Evolutionary conservation across 164 flowering plant genomes (phyloP).

Genomic region (Vitis cinerea): DNA sequence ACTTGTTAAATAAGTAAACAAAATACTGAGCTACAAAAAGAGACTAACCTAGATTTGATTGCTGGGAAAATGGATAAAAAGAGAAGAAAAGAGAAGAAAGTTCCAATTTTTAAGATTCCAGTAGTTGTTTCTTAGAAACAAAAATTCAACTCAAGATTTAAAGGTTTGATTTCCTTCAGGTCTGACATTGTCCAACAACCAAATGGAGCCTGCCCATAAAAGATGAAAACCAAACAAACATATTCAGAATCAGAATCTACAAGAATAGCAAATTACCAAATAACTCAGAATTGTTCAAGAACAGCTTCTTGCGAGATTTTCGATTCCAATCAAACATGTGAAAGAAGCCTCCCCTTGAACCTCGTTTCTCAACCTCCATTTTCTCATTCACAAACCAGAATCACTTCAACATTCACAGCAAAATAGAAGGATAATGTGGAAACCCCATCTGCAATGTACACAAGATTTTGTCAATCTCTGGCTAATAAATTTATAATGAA

Average conservation of each 20-base stretch:
- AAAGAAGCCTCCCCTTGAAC: conserved; percentile 59
- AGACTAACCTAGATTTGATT: too few species aligned
- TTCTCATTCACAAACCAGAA: conserved; percentile 8
- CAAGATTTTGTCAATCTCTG: too few species aligned
- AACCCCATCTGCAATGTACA: too few species aligned
- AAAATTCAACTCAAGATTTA: too few species aligned
- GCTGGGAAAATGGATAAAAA: neutral
- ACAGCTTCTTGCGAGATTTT: conserved; percentile 65
- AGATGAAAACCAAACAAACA: too few species aligned
- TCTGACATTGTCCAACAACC: too few species aligned
- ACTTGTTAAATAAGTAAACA: neutral
- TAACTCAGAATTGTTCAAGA: conserved; percentile 35
- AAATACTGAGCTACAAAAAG: neutral
- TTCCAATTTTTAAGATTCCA: too few species aligned
- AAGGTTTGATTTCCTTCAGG: too few species aligned
- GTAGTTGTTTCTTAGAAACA: too few species aligned
- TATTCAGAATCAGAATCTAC: neutral
- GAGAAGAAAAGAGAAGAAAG: neutral
- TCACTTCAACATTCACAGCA: neutral
- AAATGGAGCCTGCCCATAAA: too few species aligned
- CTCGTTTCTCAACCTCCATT: conserved; percentile 57
- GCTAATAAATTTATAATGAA: too few species aligned
- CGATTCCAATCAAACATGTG: conserved; percentile 70
- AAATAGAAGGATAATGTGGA: neutral
- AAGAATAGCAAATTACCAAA: conserved; percentile 29